These are phyloP conservation scores for Diaporthe batatas DNA, from an alignment of 2,329 filamentous ascomycete genomes.

Conservation along the genomic window DNA sequence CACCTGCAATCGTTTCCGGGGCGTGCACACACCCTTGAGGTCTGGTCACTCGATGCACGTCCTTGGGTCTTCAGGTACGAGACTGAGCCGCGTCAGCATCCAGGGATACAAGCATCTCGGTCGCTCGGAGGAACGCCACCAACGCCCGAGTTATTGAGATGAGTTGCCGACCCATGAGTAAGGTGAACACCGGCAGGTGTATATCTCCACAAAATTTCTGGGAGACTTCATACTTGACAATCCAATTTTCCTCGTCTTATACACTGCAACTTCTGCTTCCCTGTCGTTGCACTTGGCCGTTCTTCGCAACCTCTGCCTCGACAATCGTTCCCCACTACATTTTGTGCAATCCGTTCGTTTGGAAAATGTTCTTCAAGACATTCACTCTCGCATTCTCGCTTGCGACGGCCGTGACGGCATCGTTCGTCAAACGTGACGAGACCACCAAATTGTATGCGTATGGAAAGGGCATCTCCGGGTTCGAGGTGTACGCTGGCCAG, in stretches of 20 bases:
- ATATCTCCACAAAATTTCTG: slow-evolving; percentile 9
- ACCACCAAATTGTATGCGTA: slow-evolving; percentile 35
- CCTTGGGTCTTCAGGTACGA: slow-evolving; percentile 22
- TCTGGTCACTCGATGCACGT: slow-evolving; percentile 13
- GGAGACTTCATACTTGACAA: neutral
- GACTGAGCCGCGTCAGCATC: slow-evolving; percentile 27
- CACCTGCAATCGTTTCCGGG: slow-evolving; percentile 16
- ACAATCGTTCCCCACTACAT: slow-evolving; percentile 15
- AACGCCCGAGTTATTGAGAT: neutral
- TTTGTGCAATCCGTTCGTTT: neutral
- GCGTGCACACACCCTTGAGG: neutral
- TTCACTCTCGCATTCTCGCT: slow-evolving; percentile 34
- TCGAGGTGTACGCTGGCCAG: slow-evolving; percentile 19
- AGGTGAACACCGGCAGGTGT: neutral
- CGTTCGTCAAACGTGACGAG: slow-evolving; percentile 18
- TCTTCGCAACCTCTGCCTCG: neutral
- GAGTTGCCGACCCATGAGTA: neutral
- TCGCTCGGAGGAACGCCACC: neutral
- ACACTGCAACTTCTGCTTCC: slow-evolving; percentile 22
- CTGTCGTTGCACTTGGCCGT: neutral
- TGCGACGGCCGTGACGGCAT: slow-evolving; percentile 26
- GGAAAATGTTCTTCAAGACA: slow-evolving; percentile 33
- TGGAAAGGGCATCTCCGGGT: slow-evolving; percentile 37
- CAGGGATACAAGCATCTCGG: slow-evolving; percentile 8
- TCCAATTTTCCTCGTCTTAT: neutral